These are phyloP conservation scores for Globisporangium nagaii DNA, from an alignment of 352 stramenopile species.

Conservation along the genomic window DNA sequence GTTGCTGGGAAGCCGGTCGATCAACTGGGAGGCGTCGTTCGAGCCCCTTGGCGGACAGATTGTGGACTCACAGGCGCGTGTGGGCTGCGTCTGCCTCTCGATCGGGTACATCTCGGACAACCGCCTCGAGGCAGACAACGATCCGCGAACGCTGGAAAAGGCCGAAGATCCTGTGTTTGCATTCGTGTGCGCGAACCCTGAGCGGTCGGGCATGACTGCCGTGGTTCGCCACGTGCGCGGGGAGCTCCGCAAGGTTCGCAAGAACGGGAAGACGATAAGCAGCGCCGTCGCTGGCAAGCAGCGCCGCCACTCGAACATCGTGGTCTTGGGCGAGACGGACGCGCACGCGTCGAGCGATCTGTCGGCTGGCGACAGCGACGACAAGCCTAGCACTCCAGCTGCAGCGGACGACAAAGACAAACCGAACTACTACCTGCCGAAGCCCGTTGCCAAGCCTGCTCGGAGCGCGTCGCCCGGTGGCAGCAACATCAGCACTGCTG, in stretches of 20 bases:
- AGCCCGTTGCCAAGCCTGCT: slow-evolving; percentile 44
- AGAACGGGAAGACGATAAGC: slow-evolving; percentile 17
- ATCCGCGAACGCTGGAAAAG: slow-evolving; percentile 70
- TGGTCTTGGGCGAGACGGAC: slow-evolving; percentile 83
- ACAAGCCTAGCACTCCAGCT: slow-evolving; percentile 22
- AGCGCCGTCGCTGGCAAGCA: slow-evolving; percentile 17
- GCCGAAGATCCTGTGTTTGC: slow-evolving; percentile 76
- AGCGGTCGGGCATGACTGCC: slow-evolving; percentile 77
- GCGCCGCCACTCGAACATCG: slow-evolving; percentile 79
- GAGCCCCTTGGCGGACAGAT: slow-evolving; percentile 81
- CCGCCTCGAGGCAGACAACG: slow-evolving; percentile 48
- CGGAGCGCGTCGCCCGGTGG: slow-evolving; percentile 15
- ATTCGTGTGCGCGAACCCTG: slow-evolving; percentile 75
- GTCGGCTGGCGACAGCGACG: slow-evolving; percentile 53
- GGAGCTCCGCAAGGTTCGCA: slow-evolving; percentile 46
- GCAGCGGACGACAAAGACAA: slow-evolving; percentile 40
- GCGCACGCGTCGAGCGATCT: slow-evolving; percentile 67
- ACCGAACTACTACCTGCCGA: slow-evolving; percentile 79
- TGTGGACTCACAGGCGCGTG: slow-evolving; percentile 78
- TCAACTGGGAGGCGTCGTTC: slow-evolving; percentile 86
- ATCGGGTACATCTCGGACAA: slow-evolving; percentile 72
- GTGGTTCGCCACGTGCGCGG: slow-evolving; percentile 75
- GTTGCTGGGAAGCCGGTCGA: slow-evolving; percentile 76
- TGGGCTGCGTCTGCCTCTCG: slow-evolving; percentile 84
- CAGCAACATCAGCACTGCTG: slow-evolving; percentile 6